Evolutionary conservation across 2,329 filamentous ascomycete species (phyloP).

Genomic region (Epichloe gansuensis): DNA sequence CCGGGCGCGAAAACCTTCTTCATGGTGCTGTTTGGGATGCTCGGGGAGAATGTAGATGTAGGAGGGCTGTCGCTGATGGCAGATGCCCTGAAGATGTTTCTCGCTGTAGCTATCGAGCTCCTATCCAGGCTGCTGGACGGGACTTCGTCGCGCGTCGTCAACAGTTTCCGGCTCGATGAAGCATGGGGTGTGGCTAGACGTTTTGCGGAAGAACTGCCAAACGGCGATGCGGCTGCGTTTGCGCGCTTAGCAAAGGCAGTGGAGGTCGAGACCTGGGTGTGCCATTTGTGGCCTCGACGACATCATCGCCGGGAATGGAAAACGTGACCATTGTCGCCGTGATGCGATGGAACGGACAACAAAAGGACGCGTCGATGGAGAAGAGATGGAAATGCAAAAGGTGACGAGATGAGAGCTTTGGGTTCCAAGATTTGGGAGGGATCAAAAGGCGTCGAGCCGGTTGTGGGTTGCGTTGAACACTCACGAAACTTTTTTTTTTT

Average conservation of each 20-base stretch:
- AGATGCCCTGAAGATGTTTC: conserved; percentile 32
- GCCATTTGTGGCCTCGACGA: conserved; percentile 18
- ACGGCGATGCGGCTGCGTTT: conserved; percentile 27
- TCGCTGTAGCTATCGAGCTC: conserved; percentile 23
- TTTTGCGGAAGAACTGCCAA: conserved; percentile 14
- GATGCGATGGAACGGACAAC: background rate
- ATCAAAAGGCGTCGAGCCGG: background rate
- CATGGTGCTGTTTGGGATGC: conserved; percentile 30
- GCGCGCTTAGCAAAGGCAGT: conserved; percentile 31
- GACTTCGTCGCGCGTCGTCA: conserved; percentile 23
- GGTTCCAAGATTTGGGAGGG: background rate
- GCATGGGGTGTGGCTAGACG: conserved; percentile 27
- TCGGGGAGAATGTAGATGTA: conserved; percentile 30
- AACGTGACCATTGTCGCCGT: conserved; percentile 25
- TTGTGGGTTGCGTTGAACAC: background rate
- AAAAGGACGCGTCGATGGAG: background rate
- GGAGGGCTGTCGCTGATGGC: conserved; percentile 22
- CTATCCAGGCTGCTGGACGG: conserved; percentile 24
- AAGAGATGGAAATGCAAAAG: background rate
- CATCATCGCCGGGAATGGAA: conserved; percentile 24
- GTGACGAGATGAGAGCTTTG: background rate
- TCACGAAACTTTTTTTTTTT: conserved; percentile 5
- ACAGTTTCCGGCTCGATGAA: conserved; percentile 23
- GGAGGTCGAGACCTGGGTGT: conserved; percentile 28
- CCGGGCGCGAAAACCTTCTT: conserved; percentile 36